phyloP scores from a whole-genome alignment of 1,139 yeast genomes.

The Kurtzmaniella quercitrusa region DNA sequence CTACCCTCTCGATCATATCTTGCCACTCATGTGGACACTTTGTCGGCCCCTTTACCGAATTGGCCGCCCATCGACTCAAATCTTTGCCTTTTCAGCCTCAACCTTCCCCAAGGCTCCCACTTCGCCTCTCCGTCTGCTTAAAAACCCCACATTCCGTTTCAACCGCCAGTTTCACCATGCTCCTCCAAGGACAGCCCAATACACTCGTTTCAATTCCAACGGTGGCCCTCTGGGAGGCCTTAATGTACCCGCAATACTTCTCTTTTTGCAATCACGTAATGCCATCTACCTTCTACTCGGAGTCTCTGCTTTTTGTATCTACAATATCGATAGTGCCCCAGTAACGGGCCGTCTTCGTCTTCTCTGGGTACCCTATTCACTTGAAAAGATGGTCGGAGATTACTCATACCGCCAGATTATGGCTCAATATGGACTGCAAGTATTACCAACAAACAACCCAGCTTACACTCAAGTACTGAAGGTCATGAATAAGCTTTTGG shows the following conservation, averaged over 20 bases:
- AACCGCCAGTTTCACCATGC: background rate
- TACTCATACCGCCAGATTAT: conserved; percentile 61
- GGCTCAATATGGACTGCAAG: conserved; percentile 37
- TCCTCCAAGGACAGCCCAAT: background rate
- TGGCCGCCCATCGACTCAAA: background rate
- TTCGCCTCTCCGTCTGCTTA: background rate
- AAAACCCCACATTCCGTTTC: background rate
- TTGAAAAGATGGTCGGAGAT: conserved; percentile 68
- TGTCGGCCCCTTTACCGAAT: background rate
- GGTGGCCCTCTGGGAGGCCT: background rate
- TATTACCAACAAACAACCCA: conserved; percentile 55
- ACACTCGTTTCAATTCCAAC: conserved; percentile 1
- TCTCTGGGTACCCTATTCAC: conserved; percentile 65
- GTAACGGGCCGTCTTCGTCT: conserved; percentile 71
- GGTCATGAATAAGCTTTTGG: conserved; percentile 64
- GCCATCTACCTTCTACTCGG: conserved; percentile 19
- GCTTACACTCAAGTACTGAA: conserved; percentile 48
- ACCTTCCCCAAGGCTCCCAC: background rate
- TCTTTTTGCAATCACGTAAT: conserved; percentile 16
- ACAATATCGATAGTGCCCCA: conserved; percentile 79
- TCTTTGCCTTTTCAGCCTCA: background rate
- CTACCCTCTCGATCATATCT: too few species aligned
- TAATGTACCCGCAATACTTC: conserved; percentile 1
- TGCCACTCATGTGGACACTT: background rate
- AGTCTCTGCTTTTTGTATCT: conserved; percentile 44